Evolutionary conservation across 2,329 filamentous ascomycete genomes (phyloP).

Genomic region (Verticillium longisporum): DNA sequence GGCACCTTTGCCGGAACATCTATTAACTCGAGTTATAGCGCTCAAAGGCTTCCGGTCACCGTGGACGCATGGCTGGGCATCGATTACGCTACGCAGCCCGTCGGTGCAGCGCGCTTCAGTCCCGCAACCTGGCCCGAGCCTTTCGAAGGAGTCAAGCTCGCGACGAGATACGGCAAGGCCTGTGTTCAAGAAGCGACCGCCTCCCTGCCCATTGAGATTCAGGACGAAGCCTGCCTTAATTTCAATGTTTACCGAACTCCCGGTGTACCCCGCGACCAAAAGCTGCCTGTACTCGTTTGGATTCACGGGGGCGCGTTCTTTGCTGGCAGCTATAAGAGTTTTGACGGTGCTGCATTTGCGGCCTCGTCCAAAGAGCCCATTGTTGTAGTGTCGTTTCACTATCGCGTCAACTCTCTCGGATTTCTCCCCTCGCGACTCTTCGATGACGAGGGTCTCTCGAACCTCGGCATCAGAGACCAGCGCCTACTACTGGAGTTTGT

Average conservation of each 20-base stretch:
- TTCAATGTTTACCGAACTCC: slow-evolving; percentile 31
- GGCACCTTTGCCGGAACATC: slow-evolving; percentile 30
- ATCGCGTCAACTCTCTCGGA: slow-evolving; percentile 27
- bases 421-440: slow-evolving; percentile 34
- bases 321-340: slow-evolving; percentile 22
- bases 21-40: slow-evolving; percentile 25
- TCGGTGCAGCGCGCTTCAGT: slow-evolving; percentile 31
- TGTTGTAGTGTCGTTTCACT: slow-evolving; percentile 36
- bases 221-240: slow-evolving; percentile 30
- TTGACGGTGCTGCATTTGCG: slow-evolving; percentile 26
- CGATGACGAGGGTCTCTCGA: slow-evolving; percentile 30
- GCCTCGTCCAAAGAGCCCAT: slow-evolving; percentile 28
- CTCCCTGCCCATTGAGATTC: slow-evolving; percentile 10
- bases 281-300: slow-evolving; percentile 30
- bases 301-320: slow-evolving; percentile 31
- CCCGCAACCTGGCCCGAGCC: slow-evolving; percentile 29
- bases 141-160: slow-evolving; percentile 31
- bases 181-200: slow-evolving; percentile 31
- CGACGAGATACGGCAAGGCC: slow-evolving; percentile 29
- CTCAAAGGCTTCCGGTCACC: slow-evolving; percentile 19
- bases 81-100: slow-evolving; percentile 34
- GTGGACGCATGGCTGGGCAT: slow-evolving; percentile 39
- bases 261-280: slow-evolving; percentile 22
- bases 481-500: slow-evolving; percentile 46
- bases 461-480: slow-evolving; percentile 48